Evolutionary conservation across 441 rosid species (phyloP).

Genomic region (Erodium moschatum): DNA sequence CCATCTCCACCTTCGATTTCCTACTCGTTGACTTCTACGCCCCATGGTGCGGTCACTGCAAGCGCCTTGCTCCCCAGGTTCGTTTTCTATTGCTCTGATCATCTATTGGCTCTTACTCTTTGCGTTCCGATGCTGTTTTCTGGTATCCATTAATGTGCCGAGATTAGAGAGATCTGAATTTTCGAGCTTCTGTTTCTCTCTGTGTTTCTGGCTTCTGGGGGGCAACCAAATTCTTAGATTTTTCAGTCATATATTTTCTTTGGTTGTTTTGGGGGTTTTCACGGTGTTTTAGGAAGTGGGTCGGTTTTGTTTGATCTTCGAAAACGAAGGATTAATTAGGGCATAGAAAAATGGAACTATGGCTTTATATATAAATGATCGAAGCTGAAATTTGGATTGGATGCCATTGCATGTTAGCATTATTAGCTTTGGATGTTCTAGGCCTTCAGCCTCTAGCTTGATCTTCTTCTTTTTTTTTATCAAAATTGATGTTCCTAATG

Average conservation of each 20-base stretch:
- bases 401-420: not conserved
- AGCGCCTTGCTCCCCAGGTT: slow-evolving; percentile 28
- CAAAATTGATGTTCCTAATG: not conserved
- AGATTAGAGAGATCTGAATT: not conserved
- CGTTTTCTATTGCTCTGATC: not conserved
- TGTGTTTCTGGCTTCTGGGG: not conserved
- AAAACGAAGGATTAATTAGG: no score
- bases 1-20: slow-evolving; percentile 24
- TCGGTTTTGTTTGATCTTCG: not conserved
- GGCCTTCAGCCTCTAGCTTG: not conserved
- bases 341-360: no score
- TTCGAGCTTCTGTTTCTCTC: not conserved
- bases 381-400: not conserved
- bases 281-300: not conserved
- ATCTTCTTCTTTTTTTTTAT: not conserved
- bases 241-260: not conserved
- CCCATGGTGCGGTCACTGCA: slow-evolving; percentile 33
- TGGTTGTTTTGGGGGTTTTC: not conserved
- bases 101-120: not conserved
- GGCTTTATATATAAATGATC: no score
- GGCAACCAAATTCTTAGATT: not conserved
- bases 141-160: not conserved
- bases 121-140: not conserved
- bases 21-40: slow-evolving; percentile 27
- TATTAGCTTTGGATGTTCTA: not conserved